phyloP scores from a whole-genome alignment of 352 stramenopile genomes.

The Globisporangium middletonii region DNA sequence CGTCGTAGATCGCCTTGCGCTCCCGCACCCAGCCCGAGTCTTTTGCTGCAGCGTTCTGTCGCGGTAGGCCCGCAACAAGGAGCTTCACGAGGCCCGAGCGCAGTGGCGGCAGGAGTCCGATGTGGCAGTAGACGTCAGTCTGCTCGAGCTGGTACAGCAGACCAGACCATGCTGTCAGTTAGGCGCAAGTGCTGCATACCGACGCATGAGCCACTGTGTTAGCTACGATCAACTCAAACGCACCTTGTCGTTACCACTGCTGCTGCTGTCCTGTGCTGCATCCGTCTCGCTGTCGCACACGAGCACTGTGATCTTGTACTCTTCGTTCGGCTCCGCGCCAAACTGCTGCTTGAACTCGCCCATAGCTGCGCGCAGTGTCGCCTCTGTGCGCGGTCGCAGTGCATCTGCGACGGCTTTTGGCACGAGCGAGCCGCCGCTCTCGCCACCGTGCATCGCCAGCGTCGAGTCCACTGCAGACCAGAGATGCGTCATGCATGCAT shows the following conservation, averaged over 20 bases:
- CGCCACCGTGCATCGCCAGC: slow-evolving; percentile 37
- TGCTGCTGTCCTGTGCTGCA: background rate
- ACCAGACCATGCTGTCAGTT: too few relatives aligned
- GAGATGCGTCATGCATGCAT: background rate
- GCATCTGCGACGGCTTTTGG: slow-evolving; percentile 28
- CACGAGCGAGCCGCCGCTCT: slow-evolving; percentile 5
- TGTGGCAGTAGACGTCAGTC: slow-evolving; percentile 66
- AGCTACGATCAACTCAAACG: background rate
- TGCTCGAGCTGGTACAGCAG: slow-evolving; percentile 7
- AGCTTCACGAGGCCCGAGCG: slow-evolving; percentile 64
- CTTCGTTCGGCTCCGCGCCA: slow-evolving; percentile 33
- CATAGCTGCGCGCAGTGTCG: slow-evolving; percentile 69
- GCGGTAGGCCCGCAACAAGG: slow-evolving; percentile 52
- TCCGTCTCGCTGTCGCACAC: slow-evolving; percentile 35
- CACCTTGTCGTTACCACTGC: background rate
- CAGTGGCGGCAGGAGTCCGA: slow-evolving; percentile 58
- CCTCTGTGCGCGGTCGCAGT: slow-evolving; percentile 49
- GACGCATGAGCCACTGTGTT: background rate
- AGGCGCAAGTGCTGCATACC: background rate
- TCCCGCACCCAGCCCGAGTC: slow-evolving; percentile 74
- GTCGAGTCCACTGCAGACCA: slow-evolving; percentile 57
- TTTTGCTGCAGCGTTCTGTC: slow-evolving; percentile 71
- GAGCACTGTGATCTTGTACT: slow-evolving; percentile 84
- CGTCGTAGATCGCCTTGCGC: slow-evolving; percentile 69
- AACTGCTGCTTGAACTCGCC: slow-evolving; percentile 41